These are phyloP conservation scores for Silene conica DNA, from an alignment of 148 eudicot genomes.

Conservation along the genomic window DNA sequence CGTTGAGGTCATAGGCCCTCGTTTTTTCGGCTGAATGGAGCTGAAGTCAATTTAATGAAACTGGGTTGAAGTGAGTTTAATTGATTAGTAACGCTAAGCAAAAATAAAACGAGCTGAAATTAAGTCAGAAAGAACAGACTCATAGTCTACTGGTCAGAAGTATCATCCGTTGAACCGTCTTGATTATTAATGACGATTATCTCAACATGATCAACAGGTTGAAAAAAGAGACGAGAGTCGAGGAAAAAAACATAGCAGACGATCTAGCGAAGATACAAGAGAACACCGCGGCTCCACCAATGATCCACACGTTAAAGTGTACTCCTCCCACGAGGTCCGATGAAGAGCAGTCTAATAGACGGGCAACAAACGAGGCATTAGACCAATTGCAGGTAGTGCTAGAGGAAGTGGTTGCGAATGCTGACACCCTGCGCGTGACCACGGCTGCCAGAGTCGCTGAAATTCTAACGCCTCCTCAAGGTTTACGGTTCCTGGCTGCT, in stretches of 20 bases:
- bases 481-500: slow-evolving; percentile 37
- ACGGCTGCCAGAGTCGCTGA: slow-evolving; percentile 39
- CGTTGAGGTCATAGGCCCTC: too few species aligned
- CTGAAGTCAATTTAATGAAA: too few species aligned
- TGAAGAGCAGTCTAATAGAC: slow-evolving; percentile 1
- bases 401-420: slow-evolving; percentile 37
- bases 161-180: too few species aligned
- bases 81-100: too few species aligned
- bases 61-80: too few species aligned
- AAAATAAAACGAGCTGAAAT: too few species aligned
- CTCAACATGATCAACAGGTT: slow-evolving; percentile 16
- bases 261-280: slow-evolving; percentile 46
- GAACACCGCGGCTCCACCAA: slow-evolving; percentile 33
- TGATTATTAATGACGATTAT: too few species aligned
- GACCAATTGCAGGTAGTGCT: slow-evolving; percentile 24
- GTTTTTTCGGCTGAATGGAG: too few species aligned
- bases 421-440: slow-evolving; percentile 42
- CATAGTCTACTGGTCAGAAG: too few species aligned
- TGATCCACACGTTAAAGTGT: slow-evolving; percentile 20
- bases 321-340: neutral
- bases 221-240: slow-evolving; percentile 30
- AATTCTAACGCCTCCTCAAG: slow-evolving; percentile 37
- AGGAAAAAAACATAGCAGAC: slow-evolving; percentile 36
- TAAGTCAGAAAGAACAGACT: too few species aligned
- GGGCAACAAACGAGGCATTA: neutral